phyloP scores from a whole-genome alignment of 371 early-diverging fungal genomes.

The Zychaea mexicana region DNA sequence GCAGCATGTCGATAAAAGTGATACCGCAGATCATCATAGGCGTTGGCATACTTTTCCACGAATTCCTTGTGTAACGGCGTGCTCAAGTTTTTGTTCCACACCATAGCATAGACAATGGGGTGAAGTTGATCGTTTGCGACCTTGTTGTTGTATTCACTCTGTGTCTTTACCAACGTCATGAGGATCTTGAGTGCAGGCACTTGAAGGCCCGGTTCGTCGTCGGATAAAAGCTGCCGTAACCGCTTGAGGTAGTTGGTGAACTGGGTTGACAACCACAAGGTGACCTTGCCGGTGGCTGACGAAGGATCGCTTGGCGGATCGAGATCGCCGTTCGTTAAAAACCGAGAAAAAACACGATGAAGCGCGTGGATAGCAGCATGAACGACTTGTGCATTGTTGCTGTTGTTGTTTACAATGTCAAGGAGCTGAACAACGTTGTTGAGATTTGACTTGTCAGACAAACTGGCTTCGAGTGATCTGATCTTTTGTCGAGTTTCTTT shows the following conservation, averaged over 20 bases:
- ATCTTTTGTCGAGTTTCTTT: constrained; percentile 40
- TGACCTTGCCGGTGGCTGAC: constrained; percentile 59
- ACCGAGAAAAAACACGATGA: constrained; percentile 67
- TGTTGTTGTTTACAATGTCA: constrained; percentile 44
- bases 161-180: constrained; percentile 64
- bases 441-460: constrained; percentile 59
- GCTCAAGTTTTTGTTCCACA: constrained; percentile 57
- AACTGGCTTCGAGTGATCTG: constrained; percentile 50
- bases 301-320: constrained; percentile 30
- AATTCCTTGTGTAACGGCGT: constrained; percentile 63
- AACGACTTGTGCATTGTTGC: constrained; percentile 20
- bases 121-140: constrained; percentile 59
- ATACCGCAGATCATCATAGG: constrained; percentile 82
- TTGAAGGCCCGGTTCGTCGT: constrained; percentile 77
- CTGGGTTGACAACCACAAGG: constrained; percentile 75
- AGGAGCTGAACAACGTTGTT: constrained; percentile 63
- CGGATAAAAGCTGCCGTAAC: constrained; percentile 51
- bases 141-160: constrained; percentile 50
- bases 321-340: constrained; percentile 72
- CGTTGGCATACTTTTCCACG: constrained; percentile 71
- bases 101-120: constrained; percentile 55
- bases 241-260: constrained; percentile 60
- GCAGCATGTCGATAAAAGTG: constrained; percentile 76
- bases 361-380: constrained; percentile 74
- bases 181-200: constrained; percentile 71